Percentiles rank a stretch among this genome's conserved stretches.
Conservation (phyloP, 495 filamentous ascomycete species). For the Penicillium canescens region DNA sequence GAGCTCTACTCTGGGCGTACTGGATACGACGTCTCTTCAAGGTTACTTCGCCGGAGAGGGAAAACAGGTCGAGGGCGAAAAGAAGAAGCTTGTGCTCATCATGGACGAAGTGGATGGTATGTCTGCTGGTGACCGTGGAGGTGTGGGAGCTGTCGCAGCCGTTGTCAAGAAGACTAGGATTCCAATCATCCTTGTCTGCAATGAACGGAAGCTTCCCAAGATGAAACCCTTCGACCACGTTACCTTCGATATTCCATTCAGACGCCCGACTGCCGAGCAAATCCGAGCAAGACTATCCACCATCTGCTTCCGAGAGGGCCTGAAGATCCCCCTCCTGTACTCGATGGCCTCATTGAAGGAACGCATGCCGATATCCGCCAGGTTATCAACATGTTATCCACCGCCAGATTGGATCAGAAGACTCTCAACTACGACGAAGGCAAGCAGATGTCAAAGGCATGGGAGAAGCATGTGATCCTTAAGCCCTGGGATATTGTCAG, state of each 20-base stretch:
- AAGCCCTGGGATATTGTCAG: slow-evolving; percentile 98
- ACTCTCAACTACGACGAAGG: slow-evolving; percentile 78
- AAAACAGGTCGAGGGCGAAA: slow-evolving; percentile 73
- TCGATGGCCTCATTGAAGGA: slow-evolving; percentile 93
- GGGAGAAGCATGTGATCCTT: slow-evolving; percentile 95
- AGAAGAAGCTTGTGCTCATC: slow-evolving; percentile 91
- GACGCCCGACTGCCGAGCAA: slow-evolving; percentile 83
- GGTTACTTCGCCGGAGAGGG: slow-evolving; percentile 89
- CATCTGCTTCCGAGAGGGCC: slow-evolving; percentile 86
- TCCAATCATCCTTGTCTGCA: slow-evolving; percentile 96
- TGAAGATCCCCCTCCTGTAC: slow-evolving; percentile 86
- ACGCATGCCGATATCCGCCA: slow-evolving; percentile 94
- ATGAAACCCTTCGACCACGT: slow-evolving; percentile 96
- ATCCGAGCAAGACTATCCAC: slow-evolving; percentile 89
- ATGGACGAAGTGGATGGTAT: slow-evolving; percentile 99
- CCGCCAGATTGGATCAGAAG: slow-evolving; percentile 81
- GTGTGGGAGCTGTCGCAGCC: slow-evolving; percentile 89
- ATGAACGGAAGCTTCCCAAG: slow-evolving; percentile 87
- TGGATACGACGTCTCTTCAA: slow-evolving; percentile 89
- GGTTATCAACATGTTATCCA: slow-evolving; percentile 97
- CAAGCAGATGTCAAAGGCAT: slow-evolving; percentile 91
- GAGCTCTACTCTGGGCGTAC: slow-evolving; percentile 76
- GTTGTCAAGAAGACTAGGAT: slow-evolving; percentile 94
- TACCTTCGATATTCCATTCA: slow-evolving; percentile 81
- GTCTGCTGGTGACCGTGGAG: slow-evolving; percentile 95